Base-by-base conservation (phyloP, 164 flowering plant genomes). In the Aristolochia contorta region DNA sequence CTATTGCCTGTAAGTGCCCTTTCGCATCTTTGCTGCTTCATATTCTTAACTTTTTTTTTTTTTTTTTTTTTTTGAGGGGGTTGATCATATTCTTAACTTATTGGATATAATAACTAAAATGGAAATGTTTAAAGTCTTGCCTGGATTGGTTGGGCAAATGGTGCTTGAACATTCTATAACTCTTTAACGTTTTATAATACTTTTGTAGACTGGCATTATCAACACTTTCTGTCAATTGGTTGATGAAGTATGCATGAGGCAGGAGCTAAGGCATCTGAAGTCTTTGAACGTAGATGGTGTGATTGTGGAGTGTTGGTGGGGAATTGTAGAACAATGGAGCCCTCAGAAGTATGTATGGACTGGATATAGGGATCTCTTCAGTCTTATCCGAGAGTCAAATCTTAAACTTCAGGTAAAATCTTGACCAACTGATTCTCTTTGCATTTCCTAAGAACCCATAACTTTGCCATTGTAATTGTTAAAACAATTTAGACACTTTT, bases 221-320 rank as follows among this genome's bases (percentile, higher is more conserved):
- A 86, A 81, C 73, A 85, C 60, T 60, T 82, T 74, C 68, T 78
- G 92, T 71, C 90, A 91, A 76, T 71, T 91, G 75, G 71, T 81
- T 65, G 82, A 88, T 78, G 84, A 84, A 51, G 85, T 80, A 63
- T 83, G 83, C 60, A 56, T 82, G 63, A 73, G 74, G 59, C 77
- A 80, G 66, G 89, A 86, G 66, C 60, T 91, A 49, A 81, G 74
- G 58, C 79, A 77, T 63, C 65, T 91, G 54, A 85, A 86, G 67
- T 82, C 96, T 43, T 60, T 82, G 55, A 74, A 82, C 65, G 84
- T 79, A 12, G 97, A 91, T 78, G 96, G 97, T 21, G 86, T 90
- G 20, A 66, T 79, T 62, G 92, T 90, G 41, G 72, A 81, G 52
- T 87, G 95, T 76, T 87, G 94, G 94, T 88, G 96, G 97, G 96